These are phyloP conservation scores for Aspergillus sclerotioniger DNA, from an alignment of 495 filamentous ascomycete species.

Conservation along the genomic window DNA sequence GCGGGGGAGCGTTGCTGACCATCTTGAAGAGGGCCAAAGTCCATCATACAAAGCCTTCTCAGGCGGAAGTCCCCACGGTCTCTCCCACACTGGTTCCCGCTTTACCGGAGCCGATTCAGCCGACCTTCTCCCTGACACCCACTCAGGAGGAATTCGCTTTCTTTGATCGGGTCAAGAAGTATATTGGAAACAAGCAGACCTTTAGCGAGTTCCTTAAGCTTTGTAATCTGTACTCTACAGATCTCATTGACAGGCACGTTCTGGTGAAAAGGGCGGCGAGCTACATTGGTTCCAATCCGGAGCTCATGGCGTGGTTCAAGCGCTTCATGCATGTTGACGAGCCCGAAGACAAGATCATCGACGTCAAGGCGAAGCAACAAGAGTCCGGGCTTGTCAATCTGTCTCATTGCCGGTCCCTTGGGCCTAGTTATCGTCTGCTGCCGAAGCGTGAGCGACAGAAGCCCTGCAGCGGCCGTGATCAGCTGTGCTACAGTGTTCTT, in stretches of 20 bases:
- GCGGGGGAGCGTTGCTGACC: slow-evolving; percentile 1
- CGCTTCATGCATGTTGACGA: slow-evolving; percentile 71
- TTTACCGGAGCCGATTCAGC: slow-evolving; percentile 80
- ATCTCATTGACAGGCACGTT: slow-evolving; percentile 78
- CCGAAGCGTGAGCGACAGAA: slow-evolving; percentile 86
- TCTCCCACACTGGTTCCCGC: slow-evolving; percentile 85
- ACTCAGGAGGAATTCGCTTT: slow-evolving; percentile 83
- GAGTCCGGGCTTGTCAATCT: slow-evolving; percentile 76
- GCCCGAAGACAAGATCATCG: slow-evolving; percentile 68
- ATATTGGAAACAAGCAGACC: slow-evolving; percentile 82
- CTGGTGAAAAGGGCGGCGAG: slow-evolving; percentile 76
- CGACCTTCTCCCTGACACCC: slow-evolving; percentile 54
- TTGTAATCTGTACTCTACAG: slow-evolving; percentile 88
- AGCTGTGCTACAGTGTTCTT: slow-evolving; percentile 84
- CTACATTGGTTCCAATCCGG: slow-evolving; percentile 84
- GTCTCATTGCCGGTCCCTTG: slow-evolving; percentile 88
- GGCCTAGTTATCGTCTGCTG: slow-evolving; percentile 90
- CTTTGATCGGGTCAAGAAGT: slow-evolving; percentile 97
- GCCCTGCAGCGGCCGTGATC: slow-evolving; percentile 88
- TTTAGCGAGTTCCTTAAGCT: slow-evolving; percentile 95
- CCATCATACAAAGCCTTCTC: slow-evolving; percentile 59
- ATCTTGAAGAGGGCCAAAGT: slow-evolving; percentile 57
- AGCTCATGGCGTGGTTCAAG: slow-evolving; percentile 84
- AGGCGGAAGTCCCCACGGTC: slow-evolving; percentile 65
- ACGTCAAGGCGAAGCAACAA: slow-evolving; percentile 65